Base-by-base conservation (phyloP, 1,139 yeast species). In the Debaryomyces sp. region DNA sequence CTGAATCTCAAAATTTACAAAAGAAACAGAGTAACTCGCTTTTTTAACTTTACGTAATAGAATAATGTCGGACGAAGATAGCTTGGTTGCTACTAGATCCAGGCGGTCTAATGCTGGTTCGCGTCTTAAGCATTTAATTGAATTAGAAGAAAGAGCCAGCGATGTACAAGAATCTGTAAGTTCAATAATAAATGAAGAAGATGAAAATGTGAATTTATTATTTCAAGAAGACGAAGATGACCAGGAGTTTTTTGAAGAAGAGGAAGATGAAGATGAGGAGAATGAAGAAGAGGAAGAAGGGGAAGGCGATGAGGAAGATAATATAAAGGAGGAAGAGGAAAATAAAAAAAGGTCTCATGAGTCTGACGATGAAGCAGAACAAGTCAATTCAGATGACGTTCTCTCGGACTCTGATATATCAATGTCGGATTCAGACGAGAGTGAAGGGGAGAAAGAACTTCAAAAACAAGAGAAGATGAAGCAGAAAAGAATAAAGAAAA, bases 31-130 rank as follows among this genome's bases (percentile, higher is more conserved):
- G n/a, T 18, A 18, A 4, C 2, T 6, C 26, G 9, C 13, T 21
- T 7, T 4, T 4, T 9, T 35, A 21, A 35, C 7, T 17, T 8
- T 12, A 35, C 38, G 21, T 12, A 35, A 21, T 35, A 35, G 38
- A 18, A 35, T 35, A 27, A 61, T 62, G 66, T 55, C 62, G 41
- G 61, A 57, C 35, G 64, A 60, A 29, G 82, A 80, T 42, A 75
- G 79, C 58, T 70, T 85, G 54, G 85, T 87, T 57, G 83, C 89
- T 12, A 85, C 95, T 5, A 79, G 97, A 53, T 71, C 84, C 50
- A 78, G 91, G 54, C 82, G 99, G 46, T 69, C 90, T 44, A 94
- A 94, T 68, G 99, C 99, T 1, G 99, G 99, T 9, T 87, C 90
- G 46, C 76, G 95, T 50, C 73, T 94, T 61, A 82, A 83, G 61